These are phyloP conservation scores for Fusarium heterosporum DNA, from an alignment of 2,329 filamentous ascomycete genomes.

Conservation along the genomic window DNA sequence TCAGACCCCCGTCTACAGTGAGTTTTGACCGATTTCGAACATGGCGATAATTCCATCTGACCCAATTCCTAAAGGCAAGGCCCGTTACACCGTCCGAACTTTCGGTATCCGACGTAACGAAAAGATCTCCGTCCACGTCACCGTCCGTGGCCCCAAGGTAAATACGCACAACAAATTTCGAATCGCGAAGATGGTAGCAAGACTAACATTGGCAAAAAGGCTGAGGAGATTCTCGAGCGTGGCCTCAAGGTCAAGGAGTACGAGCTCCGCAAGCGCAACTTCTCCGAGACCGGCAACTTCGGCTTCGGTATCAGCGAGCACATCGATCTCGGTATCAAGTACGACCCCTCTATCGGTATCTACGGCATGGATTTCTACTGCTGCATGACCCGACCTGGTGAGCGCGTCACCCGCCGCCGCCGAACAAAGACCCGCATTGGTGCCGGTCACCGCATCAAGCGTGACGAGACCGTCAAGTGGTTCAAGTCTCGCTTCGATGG, in stretches of 20 bases:
- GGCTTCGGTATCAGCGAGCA: constrained; percentile 99
- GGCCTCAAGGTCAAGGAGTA: constrained; percentile 99
- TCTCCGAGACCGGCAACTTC: constrained; percentile 99
- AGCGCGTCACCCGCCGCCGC: constrained; percentile 96
- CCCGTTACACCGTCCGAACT: constrained; percentile 99
- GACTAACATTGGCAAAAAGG: constrained; percentile 62
- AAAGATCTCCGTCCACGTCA: constrained; percentile 99
- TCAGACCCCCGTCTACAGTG: constrained; percentile 99
- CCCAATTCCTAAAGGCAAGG: constrained; percentile 78
- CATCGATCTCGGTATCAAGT: constrained; percentile 99
- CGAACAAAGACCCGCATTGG: constrained; percentile 90
- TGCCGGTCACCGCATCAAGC: constrained; percentile 90
- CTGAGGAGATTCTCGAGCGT: constrained; percentile 99
- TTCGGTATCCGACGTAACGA: constrained; percentile 99
- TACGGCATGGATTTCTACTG: constrained; percentile 99
- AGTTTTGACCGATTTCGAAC: constrained; percentile 51
- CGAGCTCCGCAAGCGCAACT: constrained; percentile 99
- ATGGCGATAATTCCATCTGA: constrained; percentile 32
- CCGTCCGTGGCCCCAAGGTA: constrained; percentile 91
- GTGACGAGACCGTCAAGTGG: constrained; percentile 97
- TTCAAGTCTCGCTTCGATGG: constrained; percentile 92
- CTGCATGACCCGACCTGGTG: constrained; percentile 99
- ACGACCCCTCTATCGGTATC: constrained; percentile 97
- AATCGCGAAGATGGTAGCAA: not conserved
- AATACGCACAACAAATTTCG: constrained; percentile 14